phyloP scores from a whole-genome alignment of 2,329 filamentous ascomycete species.

The Talaromyces sp. region DNA sequence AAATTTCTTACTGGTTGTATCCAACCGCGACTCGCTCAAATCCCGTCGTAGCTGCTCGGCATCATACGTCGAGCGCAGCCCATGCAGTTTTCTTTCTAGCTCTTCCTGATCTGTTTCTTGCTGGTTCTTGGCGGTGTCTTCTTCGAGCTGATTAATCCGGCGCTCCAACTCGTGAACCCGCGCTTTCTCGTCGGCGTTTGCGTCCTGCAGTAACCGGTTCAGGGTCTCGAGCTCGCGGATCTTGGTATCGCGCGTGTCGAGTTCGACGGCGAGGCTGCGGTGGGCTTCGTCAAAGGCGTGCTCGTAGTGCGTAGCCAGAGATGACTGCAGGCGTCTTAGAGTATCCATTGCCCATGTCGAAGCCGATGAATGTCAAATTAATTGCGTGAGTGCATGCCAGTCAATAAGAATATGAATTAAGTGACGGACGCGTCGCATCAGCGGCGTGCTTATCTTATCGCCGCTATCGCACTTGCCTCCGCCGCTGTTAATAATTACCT shows the following conservation, averaged over 20 bases:
- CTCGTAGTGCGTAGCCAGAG: constrained; percentile 23
- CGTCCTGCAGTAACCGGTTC: neutral
- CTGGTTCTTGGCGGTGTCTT: neutral
- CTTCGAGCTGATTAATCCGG: neutral
- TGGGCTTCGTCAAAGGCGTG: constrained; percentile 24
- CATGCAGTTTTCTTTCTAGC: constrained; percentile 9
- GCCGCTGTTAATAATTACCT: neutral
- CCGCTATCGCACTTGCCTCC: constrained; percentile 2
- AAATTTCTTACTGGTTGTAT: constrained; percentile 5
- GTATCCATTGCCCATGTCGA: constrained; percentile 21
- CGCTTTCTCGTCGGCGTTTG: neutral
- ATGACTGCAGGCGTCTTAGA: constrained; percentile 24
- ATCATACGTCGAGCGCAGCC: constrained; percentile 22
- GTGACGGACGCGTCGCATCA: constrained; percentile 6
- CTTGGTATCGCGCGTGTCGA: constrained; percentile 17
- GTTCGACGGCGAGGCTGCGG: constrained; percentile 17
- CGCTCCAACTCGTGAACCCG: neutral
- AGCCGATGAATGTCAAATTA: neutral
- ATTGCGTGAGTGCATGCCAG: too few species aligned
- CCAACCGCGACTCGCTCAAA: constrained; percentile 6
- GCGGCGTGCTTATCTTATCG: constrained; percentile 6
- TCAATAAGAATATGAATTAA: too few species aligned
- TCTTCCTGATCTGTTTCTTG: constrained; percentile 1
- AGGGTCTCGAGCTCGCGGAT: constrained; percentile 17
- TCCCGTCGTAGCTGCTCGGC: constrained; percentile 18